Conservation (phyloP, 2,329 filamentous ascomycete genomes). For the Alternaria arborescens region DNA sequence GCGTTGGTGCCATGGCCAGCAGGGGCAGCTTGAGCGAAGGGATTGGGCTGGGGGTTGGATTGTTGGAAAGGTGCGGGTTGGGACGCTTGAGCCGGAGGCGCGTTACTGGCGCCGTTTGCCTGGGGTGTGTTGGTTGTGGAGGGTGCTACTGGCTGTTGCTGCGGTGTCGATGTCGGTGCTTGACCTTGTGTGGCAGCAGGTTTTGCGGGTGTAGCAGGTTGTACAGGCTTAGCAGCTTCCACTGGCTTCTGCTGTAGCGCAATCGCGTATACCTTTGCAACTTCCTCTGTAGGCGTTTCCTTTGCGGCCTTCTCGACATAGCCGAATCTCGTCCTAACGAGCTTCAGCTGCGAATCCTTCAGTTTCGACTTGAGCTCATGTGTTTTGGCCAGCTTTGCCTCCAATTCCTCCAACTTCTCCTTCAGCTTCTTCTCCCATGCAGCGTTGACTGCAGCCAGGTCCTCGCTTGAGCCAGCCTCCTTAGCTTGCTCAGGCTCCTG, state of each 20-base stretch:
- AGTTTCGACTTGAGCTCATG: conserved; percentile 75
- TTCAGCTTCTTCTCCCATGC: conserved; percentile 52
- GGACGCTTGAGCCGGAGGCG: conserved; percentile 20
- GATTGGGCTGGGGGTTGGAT: conserved; percentile 9
- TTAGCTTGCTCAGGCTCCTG: conserved; percentile 23
- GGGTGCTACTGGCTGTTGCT: conserved; percentile 22
- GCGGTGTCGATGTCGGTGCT: conserved; percentile 12
- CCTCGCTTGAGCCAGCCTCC: conserved; percentile 27
- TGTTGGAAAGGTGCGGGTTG: conserved; percentile 12
- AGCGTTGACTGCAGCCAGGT: conserved; percentile 29
- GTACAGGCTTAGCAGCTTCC: conserved; percentile 25
- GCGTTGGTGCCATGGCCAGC: conserved; percentile 11
- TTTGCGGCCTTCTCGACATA: conserved; percentile 82
- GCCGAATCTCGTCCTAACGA: conserved; percentile 74
- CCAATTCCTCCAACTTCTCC: conserved; percentile 44
- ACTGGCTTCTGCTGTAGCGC: conserved; percentile 70
- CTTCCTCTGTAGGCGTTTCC: conserved; percentile 85
- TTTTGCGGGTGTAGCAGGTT: conserved; percentile 28
- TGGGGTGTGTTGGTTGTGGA: conserved; percentile 17
- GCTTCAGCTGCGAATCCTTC: conserved; percentile 69
- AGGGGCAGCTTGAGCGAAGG: conserved; percentile 23
- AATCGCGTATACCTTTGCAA: conserved; percentile 87
- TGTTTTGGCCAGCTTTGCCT: conserved; percentile 64
- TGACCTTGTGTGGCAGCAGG: conserved; percentile 14
- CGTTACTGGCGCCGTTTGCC: conserved; percentile 21